Base-by-base conservation (phyloP, 495 filamentous ascomycete species). In the Schizothecium vesticola region DNA sequence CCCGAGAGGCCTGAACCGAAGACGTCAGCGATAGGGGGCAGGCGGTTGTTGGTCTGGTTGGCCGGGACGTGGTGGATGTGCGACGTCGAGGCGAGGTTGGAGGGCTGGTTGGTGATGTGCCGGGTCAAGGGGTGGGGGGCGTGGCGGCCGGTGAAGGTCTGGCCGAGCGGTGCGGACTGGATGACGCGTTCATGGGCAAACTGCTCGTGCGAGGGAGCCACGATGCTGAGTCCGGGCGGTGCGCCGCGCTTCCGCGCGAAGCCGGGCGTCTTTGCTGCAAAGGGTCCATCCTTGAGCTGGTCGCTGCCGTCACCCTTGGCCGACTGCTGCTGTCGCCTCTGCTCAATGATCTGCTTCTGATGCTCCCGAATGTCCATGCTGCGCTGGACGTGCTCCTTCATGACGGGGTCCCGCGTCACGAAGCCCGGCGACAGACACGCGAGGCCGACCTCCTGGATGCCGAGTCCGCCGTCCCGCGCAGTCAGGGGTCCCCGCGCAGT, bases 161-260 rank as follows among this genome's bases (percentile, higher is more conserved):
- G 93, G 74, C 97, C 86, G n/a, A 99, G 83, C 16, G 95, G 95
- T 3, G 95, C 95, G 6, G 95, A 99, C 80, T 99, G 95, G 65
- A 99, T 94, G 29, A 99, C 93, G 66, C 95, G 86, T 80, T 99
- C 95, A 74, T 95, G 90, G 63, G 95, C 94, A 73, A 99, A 99
- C 59, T 96, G 92, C 65, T 94, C 88, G 70, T 96, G 93, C n/a
- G 94, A 92, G 0, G 95, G 95, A 19, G 95, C 92, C n/a, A 94
- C 91, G 69, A 99, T 99, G 64, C 93, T 95, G 62, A 99, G 81
- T 61, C 94, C 94, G 19, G 92, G 92, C 56, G 95, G 94, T 51
- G 93, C 90, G 72, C 86, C 94, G 86, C 86, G 93, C 85, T 79
- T 88, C 82, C 73, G 88, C 81, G 82, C 85, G 72, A 80, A 73